Evolutionary conservation across 177 flowering plant genomes (phyloP).

Genomic region (Vitis hybrid): DNA sequence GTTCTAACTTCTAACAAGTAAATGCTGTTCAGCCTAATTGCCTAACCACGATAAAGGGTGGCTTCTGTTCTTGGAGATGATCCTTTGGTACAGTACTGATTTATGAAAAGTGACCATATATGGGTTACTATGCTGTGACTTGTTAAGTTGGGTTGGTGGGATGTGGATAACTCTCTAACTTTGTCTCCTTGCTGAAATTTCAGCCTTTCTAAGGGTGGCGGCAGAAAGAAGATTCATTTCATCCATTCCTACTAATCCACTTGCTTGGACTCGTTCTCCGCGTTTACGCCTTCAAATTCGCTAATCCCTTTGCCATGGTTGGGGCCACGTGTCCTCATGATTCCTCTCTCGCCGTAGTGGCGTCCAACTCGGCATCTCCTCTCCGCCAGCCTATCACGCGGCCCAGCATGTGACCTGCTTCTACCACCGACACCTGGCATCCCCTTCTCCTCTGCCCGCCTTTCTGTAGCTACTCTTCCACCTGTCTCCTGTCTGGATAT

Average conservation of each 20-base stretch:
- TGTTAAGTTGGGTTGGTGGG: too few species aligned
- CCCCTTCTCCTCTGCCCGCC: neutral
- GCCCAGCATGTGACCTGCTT: slow-evolving; percentile 16
- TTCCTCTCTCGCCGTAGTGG: slow-evolving; percentile 8
- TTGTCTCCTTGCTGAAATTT: too few species aligned
- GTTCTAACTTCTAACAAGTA: too few species aligned
- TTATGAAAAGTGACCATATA: too few species aligned
- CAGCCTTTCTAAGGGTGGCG: too few species aligned
- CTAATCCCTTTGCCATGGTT: neutral
- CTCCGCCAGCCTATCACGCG: slow-evolving; percentile 15
- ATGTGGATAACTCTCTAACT: too few species aligned
- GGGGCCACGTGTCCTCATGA: slow-evolving; percentile 10
- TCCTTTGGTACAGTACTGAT: too few species aligned
- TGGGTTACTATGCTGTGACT: too few species aligned
- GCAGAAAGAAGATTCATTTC: too few species aligned
- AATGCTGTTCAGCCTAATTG: too few species aligned
- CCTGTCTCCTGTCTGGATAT: slow-evolving; percentile 5
- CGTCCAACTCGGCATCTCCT: slow-evolving; percentile 26
- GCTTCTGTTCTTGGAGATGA: too few species aligned
- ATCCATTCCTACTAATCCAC: neutral
- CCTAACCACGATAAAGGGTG: too few species aligned
- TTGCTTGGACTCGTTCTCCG: slow-evolving; percentile 16
- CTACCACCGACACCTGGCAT: slow-evolving; percentile 9
- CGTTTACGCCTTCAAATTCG: slow-evolving; percentile 21
- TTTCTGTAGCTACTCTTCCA: neutral